Conservation (phyloP, 2,329 filamentous ascomycete genomes). For the Aaosphaeria pasadenensis region DNA sequence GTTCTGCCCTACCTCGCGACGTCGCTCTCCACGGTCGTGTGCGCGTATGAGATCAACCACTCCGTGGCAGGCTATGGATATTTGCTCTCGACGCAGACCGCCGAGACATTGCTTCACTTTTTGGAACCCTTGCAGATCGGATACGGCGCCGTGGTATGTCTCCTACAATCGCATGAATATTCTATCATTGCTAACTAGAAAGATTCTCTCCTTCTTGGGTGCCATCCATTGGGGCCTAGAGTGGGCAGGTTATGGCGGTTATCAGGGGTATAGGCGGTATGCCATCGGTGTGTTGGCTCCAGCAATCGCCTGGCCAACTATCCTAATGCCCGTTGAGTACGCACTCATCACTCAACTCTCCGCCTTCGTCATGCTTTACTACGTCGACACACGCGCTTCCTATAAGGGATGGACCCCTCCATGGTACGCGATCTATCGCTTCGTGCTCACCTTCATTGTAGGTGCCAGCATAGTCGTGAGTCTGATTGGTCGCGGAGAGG, state of each 20-base stretch:
- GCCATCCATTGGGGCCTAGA: conserved; percentile 94
- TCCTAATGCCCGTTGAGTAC: conserved; percentile 79
- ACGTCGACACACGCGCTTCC: conserved; percentile 72
- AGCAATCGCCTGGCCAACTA: conserved; percentile 83
- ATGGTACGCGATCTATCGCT: conserved; percentile 90
- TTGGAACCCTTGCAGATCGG: conserved; percentile 87
- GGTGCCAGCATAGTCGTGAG: conserved; percentile 77
- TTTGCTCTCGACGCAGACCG: conserved; percentile 67
- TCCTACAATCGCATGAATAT: background rate
- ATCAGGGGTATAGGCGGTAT: conserved; percentile 75
- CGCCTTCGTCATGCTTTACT: conserved; percentile 82
- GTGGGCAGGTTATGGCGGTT: conserved; percentile 66
- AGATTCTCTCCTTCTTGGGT: conserved; percentile 91
- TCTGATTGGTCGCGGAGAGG: conserved; percentile 77
- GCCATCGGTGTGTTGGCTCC: conserved; percentile 78
- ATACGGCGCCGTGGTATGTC: conserved; percentile 77
- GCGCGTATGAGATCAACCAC: conserved; percentile 79
- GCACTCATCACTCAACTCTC: conserved; percentile 83
- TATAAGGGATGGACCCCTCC: conserved; percentile 72
- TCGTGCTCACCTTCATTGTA: conserved; percentile 87
- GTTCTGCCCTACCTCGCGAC: conserved; percentile 70
- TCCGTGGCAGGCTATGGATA: conserved; percentile 60
- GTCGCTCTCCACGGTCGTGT: conserved; percentile 75
- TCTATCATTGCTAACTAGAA: conserved; percentile 3
- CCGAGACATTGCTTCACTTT: conserved; percentile 67